phyloP scores from a whole-genome alignment of 192 early-diverging fungal species.

The Cladochytrium replicatum region DNA sequence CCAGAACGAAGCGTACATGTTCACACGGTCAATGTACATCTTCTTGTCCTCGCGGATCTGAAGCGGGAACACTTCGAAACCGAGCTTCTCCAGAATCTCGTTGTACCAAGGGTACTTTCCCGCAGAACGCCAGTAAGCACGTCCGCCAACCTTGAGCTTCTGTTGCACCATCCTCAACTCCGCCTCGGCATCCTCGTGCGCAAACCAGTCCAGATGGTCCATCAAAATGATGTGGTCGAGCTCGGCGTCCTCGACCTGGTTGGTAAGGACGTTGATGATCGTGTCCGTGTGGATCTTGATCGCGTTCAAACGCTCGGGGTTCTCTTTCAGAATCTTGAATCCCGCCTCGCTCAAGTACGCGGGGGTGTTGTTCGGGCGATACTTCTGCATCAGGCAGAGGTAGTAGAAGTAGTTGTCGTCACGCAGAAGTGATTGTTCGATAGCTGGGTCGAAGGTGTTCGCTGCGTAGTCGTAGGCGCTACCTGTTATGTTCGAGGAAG shows the following conservation, averaged over 20 bases:
- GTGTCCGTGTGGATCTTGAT: constrained; percentile 71
- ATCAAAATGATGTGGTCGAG: constrained; percentile 68
- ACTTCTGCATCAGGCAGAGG: constrained; percentile 59
- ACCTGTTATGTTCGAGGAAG: constrained; percentile 17
- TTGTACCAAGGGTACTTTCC: constrained; percentile 78
- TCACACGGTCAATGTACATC: constrained; percentile 66
- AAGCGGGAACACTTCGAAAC: constrained; percentile 56
- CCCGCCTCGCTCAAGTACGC: constrained; percentile 65
- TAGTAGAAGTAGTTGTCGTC: constrained; percentile 83
- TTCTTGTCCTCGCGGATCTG: constrained; percentile 58
- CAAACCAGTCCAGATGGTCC: constrained; percentile 88
- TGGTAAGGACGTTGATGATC: constrained; percentile 55
- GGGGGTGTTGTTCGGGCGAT: constrained; percentile 57
- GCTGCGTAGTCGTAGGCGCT: constrained; percentile 66
- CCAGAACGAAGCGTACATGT: constrained; percentile 63
- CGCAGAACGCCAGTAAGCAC: constrained; percentile 73
- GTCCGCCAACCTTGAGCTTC: constrained; percentile 48
- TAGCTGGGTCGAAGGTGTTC: constrained; percentile 73
- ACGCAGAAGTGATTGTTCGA: constrained; percentile 46
- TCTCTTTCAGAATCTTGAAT: constrained; percentile 42
- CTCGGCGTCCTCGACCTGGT: constrained; percentile 47
- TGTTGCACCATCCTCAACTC: constrained; percentile 58
- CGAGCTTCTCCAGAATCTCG: constrained; percentile 54
- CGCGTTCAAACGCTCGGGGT: constrained; percentile 41
- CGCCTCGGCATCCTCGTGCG: constrained; percentile 50